Evolutionary conservation across 306 rosid species (phyloP), one percentile per base, ranked within the genome.

Genomic region (Spatholobus suberectus): DNA sequence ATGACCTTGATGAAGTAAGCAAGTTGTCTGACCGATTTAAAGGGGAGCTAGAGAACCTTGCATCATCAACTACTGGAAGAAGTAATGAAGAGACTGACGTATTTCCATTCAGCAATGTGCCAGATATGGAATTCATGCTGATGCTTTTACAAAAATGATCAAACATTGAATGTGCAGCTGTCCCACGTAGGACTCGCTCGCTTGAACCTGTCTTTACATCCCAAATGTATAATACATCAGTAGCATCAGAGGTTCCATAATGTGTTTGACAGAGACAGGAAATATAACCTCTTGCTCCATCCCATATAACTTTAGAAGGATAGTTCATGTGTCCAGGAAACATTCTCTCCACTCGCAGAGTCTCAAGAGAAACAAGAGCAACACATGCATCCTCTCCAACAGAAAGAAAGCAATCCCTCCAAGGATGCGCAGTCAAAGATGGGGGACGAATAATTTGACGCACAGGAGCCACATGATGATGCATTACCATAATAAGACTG

Each of bases 331-430:
- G 98, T 80, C 99, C 98, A 51, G 99, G 94, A 91, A 96, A 89
- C 88, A 92, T 90, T 91, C 99, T 92, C 86, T 96, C 99, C 85
- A 94, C 98, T 83, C 86, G 88, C 86, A 91, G 75, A 71, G 97
- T 93, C 89, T 92, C 94, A 15, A 96, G 91, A 86, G 99, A 96
- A 77, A 87, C 86, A 80, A 96, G 99, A 57, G 94, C 86, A 63
- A 96, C 95, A 80, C 96, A 93, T n/a, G 89, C 94, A 81, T 96
- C 99, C 79, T 93, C 97, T 83, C 99, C 99, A 73, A 96, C 92
- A 52, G 99, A 96, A 81, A 96, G 96, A 84, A 96, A 93, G 80
- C 97, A 93, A 73, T 90, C 87, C 58, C 90, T 90, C 99, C 99
- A 96, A 81, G 97, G 97, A 81, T 69, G 84, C 58, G 70, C 87